Percentiles rank a stretch among this genome's conserved stretches.
These are phyloP conservation scores for Vaccinium darrowii DNA, from an alignment of 148 eudicot species.

Conservation along the genomic window DNA sequence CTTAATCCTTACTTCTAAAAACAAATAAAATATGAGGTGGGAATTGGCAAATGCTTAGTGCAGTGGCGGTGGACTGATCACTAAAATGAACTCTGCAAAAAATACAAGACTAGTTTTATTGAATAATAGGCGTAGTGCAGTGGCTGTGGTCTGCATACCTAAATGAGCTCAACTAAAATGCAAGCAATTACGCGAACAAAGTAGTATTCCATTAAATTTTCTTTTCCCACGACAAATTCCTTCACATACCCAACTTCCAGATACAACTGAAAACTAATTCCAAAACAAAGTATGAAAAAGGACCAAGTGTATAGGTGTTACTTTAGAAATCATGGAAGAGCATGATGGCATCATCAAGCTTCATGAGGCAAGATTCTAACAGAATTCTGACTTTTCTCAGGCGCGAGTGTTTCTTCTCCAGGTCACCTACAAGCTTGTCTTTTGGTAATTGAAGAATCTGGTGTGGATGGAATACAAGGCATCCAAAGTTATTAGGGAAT, in stretches of 20 bases:
- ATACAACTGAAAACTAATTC: neutral
- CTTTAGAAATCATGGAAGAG: slow-evolving; percentile 63
- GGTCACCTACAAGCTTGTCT: slow-evolving; percentile 45
- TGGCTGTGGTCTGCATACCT: neutral
- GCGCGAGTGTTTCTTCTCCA: slow-evolving; percentile 32
- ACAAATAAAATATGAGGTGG: neutral
- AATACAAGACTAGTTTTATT: neutral
- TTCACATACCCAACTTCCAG: neutral
- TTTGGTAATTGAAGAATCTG: slow-evolving; percentile 49
- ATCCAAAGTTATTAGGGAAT: slow-evolving; percentile 5
- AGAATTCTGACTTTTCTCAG: slow-evolving; percentile 36
- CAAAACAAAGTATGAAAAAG: neutral
- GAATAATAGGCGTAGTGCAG: neutral
- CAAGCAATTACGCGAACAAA: neutral
- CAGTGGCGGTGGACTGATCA: neutral
- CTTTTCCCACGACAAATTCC: neutral
- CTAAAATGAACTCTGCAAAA: neutral
- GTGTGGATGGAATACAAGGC: neutral
- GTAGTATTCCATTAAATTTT: neutral
- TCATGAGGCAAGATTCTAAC: slow-evolving; percentile 61
- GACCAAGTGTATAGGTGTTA: neutral
- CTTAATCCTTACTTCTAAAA: neutral
- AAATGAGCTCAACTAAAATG: neutral
- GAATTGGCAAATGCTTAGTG: neutral
- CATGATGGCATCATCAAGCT: slow-evolving; percentile 79